Base-by-base conservation (phyloP, 1,139 yeast genomes). In the Meyerozyma guilliermondii region DNA sequence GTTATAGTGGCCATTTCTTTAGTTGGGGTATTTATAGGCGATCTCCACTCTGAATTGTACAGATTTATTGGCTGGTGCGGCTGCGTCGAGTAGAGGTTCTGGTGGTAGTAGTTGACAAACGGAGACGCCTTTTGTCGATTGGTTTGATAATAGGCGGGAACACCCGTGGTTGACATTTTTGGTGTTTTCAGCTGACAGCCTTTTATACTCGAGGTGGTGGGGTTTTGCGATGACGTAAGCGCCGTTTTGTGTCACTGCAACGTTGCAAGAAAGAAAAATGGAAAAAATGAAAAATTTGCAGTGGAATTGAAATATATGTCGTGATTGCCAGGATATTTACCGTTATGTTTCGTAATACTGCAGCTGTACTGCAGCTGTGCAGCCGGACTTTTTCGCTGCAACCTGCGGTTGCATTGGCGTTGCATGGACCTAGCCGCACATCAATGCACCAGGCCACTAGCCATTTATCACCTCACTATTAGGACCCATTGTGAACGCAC, bases 401-500 rank as follows among this genome's bases (percentile, higher is more conserved):
- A 29, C 33, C 33, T 8, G 17, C n/a, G 33, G 33, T 29, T 29
- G 33, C 33, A 29, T 29, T 9, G 7, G 30, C 30, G 30, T n/a
- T 27, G 22, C 22, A 20, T 26, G 5, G n/a, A 6, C 28, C 6
- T 5, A n/a, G 28, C 13, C 28, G 28, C 14, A 13, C 33, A 9
- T 29, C 33, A 29, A 29, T 29, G 33, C 33, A 29, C 33, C 33
- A 14, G 33, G 22, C 22, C 22, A 7, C 7, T 20, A 20, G 2
- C 22, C 22, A 8, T 41, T 39, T 29, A 39, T 40, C 20, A 29
- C 22, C 26, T 54, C 59, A 29, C 59, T 52, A 40, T 64, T 60
- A 14, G 78, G 78, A 0, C 78, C 78, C 76, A 71, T 80, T 58
- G 89, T 68, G 54, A 89, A 91, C 1, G 98, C 98, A 16, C 99